Conservation (phyloP, 768 basidiomycete genomes). For the Russula vinacea region DNA sequence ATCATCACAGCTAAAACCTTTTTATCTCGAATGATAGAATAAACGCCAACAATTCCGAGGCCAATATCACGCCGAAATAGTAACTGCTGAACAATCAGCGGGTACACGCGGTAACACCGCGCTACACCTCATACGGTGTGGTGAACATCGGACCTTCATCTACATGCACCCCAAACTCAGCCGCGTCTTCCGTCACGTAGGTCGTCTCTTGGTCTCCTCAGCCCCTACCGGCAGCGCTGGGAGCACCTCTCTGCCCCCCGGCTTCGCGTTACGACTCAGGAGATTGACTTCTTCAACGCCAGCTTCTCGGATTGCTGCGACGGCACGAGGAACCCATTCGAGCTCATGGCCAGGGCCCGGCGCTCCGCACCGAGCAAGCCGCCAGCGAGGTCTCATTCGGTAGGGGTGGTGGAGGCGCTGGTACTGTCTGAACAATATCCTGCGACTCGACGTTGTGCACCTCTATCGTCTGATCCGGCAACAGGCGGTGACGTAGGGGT, state of each 20-base stretch:
- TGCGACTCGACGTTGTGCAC: slow-evolving; percentile 80
- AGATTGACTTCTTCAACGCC: slow-evolving; percentile 30
- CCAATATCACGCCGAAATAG: background rate
- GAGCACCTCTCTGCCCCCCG: slow-evolving; percentile 22
- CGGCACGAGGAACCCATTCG: slow-evolving; percentile 44
- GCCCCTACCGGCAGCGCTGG: background rate
- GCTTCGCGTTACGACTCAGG: slow-evolving; percentile 24
- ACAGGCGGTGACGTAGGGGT: slow-evolving; percentile 77
- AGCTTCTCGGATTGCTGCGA: slow-evolving; percentile 43
- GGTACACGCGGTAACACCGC: background rate
- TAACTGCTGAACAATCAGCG: background rate
- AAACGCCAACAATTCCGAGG: too few relatives aligned
- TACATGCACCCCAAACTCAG: background rate
- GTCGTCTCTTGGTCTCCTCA: background rate
- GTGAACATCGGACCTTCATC: background rate
- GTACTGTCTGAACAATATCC: slow-evolving; percentile 63
- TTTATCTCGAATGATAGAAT: too few relatives aligned
- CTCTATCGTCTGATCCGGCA: slow-evolving; percentile 75
- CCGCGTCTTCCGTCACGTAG: background rate
- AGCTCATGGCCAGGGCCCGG: slow-evolving; percentile 35
- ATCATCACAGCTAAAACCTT: too few relatives aligned
- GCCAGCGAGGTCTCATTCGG: slow-evolving; percentile 30
- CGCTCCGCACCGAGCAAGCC: slow-evolving; percentile 35
- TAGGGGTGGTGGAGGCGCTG: slow-evolving; percentile 40
- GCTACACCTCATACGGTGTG: slow-evolving; percentile 10